Evolutionary conservation across 306 rosid genomes (phyloP).

Genomic region (Rubus parviflorus): DNA sequence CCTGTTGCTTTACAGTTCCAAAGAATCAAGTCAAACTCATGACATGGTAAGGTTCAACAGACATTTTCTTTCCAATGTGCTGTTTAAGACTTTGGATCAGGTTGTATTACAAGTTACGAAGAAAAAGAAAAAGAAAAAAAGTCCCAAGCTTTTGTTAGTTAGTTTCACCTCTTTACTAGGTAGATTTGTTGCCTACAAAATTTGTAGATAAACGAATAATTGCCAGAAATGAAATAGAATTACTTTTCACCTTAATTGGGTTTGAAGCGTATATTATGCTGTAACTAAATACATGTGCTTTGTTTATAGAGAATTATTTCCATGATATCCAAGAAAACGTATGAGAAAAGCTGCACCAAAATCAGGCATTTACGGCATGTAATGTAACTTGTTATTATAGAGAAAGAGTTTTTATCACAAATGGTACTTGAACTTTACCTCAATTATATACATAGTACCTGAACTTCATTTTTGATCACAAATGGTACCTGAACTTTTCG

Average conservation of each 20-base stretch:
- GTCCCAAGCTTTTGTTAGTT: neutral
- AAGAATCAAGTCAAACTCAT: constrained; percentile 30
- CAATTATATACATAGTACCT: no score
- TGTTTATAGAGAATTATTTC: no score
- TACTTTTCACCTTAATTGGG: neutral
- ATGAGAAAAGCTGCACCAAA: no score
- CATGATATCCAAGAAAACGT: no score
- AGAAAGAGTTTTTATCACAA: no score
- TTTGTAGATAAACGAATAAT: neutral
- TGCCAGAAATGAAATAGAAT: neutral
- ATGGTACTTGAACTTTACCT: no score
- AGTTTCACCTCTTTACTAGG: neutral
- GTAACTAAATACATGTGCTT: no score
- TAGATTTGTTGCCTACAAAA: neutral
- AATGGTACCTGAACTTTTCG: no score
- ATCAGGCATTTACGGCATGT: no score
- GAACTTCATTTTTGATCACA: no score
- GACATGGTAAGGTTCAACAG: constrained; percentile 1
- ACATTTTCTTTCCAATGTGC: neutral
- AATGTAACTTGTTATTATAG: no score
- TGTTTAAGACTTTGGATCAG: neutral
- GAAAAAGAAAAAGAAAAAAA: neutral
- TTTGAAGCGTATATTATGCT: neutral
- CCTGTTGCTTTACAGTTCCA: constrained; percentile 46
- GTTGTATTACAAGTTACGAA: neutral